Evolutionary conservation across 306 rosid species (phyloP).

Genomic region (Prunus davidiana): DNA sequence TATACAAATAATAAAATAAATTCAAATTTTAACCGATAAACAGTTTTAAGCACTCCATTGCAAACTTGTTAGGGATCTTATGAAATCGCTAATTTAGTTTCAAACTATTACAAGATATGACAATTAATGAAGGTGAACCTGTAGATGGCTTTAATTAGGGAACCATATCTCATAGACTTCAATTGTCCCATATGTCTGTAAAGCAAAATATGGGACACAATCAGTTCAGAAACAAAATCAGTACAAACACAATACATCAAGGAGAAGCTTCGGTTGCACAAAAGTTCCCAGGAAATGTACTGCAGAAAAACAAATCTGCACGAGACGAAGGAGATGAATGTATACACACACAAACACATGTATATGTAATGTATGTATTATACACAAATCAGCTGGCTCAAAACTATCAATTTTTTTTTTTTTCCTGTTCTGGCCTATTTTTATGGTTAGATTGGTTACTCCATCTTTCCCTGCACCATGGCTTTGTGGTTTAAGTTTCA

Average conservation of each 20-base stretch:
- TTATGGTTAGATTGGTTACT: background rate
- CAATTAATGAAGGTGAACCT: slow-evolving; percentile 29
- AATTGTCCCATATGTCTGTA: slow-evolving; percentile 83
- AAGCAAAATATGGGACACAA: slow-evolving; percentile 13
- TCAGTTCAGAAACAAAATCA: slow-evolving; percentile 18
- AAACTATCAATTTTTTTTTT: background rate
- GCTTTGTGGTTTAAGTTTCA: background rate
- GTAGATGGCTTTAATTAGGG: slow-evolving; percentile 67
- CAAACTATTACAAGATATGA: background rate
- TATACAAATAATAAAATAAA: too few relatives aligned
- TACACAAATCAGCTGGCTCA: background rate
- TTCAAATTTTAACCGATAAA: background rate
- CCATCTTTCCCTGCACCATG: background rate
- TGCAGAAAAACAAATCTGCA: background rate
- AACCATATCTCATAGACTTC: slow-evolving; percentile 64
- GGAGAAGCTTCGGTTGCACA: slow-evolving; percentile 8
- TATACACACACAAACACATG: background rate
- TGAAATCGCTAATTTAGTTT: background rate
- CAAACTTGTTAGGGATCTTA: background rate
- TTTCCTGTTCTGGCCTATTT: background rate
- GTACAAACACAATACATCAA: background rate
- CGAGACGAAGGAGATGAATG: background rate
- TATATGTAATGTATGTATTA: background rate
- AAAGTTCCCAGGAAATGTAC: background rate
- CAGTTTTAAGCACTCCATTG: background rate